Base-by-base conservation (phyloP, 257 asterid genomes). In the Petunia secreta region DNA sequence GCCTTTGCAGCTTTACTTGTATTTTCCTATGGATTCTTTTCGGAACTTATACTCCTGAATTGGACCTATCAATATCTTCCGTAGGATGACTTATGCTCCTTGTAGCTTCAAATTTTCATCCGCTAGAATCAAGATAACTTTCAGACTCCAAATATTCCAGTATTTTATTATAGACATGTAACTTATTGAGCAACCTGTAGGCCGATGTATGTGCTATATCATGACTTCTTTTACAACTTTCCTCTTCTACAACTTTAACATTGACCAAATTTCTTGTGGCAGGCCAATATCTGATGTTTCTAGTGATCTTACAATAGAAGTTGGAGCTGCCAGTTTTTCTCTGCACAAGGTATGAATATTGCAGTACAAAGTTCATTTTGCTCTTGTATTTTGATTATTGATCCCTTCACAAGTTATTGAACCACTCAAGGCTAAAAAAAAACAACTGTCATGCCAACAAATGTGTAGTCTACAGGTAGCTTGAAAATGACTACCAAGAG, bases 201-300 rank as follows among this genome's bases (percentile, higher is more conserved):
- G 57, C 2, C 15, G 57, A 52, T 52, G 58, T 1, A 6, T 59
- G 65, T 59, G 39, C 39, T 16, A 59, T 16, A 6, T 3, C 65
- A 25, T 59, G 65, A 59, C 37, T 59, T 59, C 39, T 16, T 5
- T 59, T 52, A 52, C 57, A 59, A 57, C 5, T 75, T 75, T n/a
- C 71, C 15, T 44, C 3, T 54, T 43, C 5, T 36, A 41, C 54
- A 25, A n/a, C 48, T 41, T 16, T 34, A 5, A 6, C 58, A 80
- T 59, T 79, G 75, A 74, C 46, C 46, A 15, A 13, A 25, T 1
- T 63, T 80, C 0, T 74, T 48, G 54, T 83, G 86, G 84, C 97
- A 95, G 99, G 99, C 97, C 99, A 3, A 89, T 92, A 80, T 95
- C 99, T 25, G 98, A 95, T 76, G 98, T 93, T 84, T 91, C 99